Percentiles rank a stretch among this genome's conserved stretches.
Conservation (phyloP, 2,329 filamentous ascomycete species). For the Pseudogymnoascus sp. region DNA sequence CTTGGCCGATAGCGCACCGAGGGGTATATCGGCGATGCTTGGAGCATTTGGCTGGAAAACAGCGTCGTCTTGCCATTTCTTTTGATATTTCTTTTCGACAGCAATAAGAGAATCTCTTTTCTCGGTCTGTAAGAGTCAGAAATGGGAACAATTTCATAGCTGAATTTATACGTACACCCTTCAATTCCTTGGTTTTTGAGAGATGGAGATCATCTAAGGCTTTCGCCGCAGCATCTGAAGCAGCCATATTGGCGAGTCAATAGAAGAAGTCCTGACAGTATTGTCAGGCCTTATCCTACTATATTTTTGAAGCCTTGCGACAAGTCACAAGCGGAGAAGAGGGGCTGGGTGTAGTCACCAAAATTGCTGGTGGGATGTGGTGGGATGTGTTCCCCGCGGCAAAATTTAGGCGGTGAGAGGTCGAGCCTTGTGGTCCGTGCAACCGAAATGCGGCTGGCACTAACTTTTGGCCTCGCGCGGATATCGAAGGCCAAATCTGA, state of each 20-base stretch:
- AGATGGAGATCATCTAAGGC: slow-evolving; percentile 46
- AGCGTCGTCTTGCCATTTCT: slow-evolving; percentile 68
- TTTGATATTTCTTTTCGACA: slow-evolving; percentile 88
- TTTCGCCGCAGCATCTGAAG: slow-evolving; percentile 30
- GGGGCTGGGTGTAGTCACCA: background rate
- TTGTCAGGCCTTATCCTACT: slow-evolving; percentile 8
- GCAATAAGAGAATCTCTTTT: slow-evolving; percentile 78
- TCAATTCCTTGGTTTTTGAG: slow-evolving; percentile 56
- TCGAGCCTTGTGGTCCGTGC: slow-evolving; percentile 9
- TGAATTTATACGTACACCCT: slow-evolving; percentile 40
- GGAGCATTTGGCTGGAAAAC: slow-evolving; percentile 87
- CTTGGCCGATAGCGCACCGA: slow-evolving; percentile 63
- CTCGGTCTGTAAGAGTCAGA: slow-evolving; percentile 54
- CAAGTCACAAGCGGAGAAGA: slow-evolving; percentile 10
- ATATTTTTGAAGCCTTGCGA: background rate
- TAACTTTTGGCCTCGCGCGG: background rate
- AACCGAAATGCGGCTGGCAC: background rate
- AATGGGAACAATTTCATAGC: background rate
- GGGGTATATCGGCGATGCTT: slow-evolving; percentile 67
- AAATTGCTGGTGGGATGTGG: slow-evolving; percentile 1
- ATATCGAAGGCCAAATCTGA: background rate
- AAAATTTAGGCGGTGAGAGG: slow-evolving; percentile 8
- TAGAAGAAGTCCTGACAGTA: background rate
- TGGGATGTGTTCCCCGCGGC: slow-evolving; percentile 10
- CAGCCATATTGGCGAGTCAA: slow-evolving; percentile 38